Evolutionary conservation across 495 filamentous ascomycete genomes (phyloP).

Genomic region (Annulohypoxylon stygium): DNA sequence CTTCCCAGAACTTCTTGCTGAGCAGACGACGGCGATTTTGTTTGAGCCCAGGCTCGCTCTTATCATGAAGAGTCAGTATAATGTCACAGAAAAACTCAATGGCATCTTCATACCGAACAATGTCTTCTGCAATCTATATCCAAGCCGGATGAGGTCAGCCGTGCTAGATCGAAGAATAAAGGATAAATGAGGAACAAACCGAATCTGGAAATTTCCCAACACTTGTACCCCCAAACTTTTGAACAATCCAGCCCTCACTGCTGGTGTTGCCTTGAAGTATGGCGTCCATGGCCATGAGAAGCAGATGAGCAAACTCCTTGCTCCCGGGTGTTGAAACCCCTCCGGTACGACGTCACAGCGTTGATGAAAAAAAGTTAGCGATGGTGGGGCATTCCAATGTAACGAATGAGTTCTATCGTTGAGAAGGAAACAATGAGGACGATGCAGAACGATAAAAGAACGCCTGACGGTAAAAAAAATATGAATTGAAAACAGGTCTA

Average conservation of each 20-base stretch:
- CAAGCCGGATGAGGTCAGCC: slow-evolving; percentile 44
- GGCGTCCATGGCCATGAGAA: slow-evolving; percentile 38
- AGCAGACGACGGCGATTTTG: slow-evolving; percentile 90
- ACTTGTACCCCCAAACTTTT: slow-evolving; percentile 88
- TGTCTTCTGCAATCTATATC: slow-evolving; percentile 75
- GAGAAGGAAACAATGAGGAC: neutral
- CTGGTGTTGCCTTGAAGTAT: slow-evolving; percentile 51
- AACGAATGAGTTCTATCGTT: neutral
- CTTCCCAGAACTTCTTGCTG: slow-evolving; percentile 88
- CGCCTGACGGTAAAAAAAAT: neutral
- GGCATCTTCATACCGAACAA: slow-evolving; percentile 71
- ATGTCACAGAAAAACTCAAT: slow-evolving; percentile 1
- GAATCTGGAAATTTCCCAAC: slow-evolving; percentile 57
- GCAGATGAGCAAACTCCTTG: slow-evolving; percentile 5
- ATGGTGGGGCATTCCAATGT: slow-evolving; percentile 38
- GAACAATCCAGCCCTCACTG: slow-evolving; percentile 75
- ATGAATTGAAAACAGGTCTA: slow-evolving; percentile 1
- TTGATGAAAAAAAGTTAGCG: slow-evolving; percentile 11
- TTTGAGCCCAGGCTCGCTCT: slow-evolving; percentile 76
- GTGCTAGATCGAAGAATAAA: slow-evolving; percentile 18
- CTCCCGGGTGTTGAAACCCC: slow-evolving; percentile 1
- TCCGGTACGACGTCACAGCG: slow-evolving; percentile 24
- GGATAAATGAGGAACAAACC: slow-evolving; percentile 43
- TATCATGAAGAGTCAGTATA: slow-evolving; percentile 42
- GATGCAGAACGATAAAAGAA: slow-evolving; percentile 4